phyloP scores from a whole-genome alignment of 805 yeast genomes.

The Ogataea pignaliae region DNA sequence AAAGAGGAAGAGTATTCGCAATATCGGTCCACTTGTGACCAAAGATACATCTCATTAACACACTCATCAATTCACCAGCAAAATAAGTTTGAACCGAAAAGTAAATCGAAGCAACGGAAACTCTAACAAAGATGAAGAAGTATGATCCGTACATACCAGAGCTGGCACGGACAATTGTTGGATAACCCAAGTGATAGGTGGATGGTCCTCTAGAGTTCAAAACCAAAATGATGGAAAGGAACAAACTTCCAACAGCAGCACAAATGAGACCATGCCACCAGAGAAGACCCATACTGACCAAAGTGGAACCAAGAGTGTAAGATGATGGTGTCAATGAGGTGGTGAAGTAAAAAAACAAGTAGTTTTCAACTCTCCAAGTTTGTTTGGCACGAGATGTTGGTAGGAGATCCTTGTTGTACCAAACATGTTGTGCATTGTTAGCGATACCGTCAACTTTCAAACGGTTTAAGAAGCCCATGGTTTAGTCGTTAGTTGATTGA shows the following conservation, averaged over 20 bases:
- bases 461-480: too few species aligned
- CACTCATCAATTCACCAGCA: constrained; percentile 31
- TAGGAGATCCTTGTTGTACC: constrained; percentile 29
- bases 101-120: constrained; percentile 31
- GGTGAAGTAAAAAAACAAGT: constrained; percentile 8
- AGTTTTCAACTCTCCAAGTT: constrained; percentile 26
- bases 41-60: constrained; percentile 17
- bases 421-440: neutral
- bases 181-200: constrained; percentile 31
- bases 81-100: constrained; percentile 32
- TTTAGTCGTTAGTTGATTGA: too few species aligned
- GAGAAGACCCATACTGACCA: constrained; percentile 17
- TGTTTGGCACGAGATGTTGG: constrained; percentile 29
- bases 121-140: constrained; percentile 31
- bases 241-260: constrained; percentile 14
- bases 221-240: constrained; percentile 11
- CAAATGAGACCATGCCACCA: constrained; percentile 18
- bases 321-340: constrained; percentile 17
- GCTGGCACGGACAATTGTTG: constrained; percentile 31
- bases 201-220: constrained; percentile 11
- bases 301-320: constrained; percentile 19
- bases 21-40: constrained; percentile 13
- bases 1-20: constrained; percentile 10
- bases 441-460: too few species aligned
- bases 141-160: constrained; percentile 34